phyloP scores from a whole-genome alignment of 2,329 filamentous ascomycete species.

The Botrytis tulipae region DNA sequence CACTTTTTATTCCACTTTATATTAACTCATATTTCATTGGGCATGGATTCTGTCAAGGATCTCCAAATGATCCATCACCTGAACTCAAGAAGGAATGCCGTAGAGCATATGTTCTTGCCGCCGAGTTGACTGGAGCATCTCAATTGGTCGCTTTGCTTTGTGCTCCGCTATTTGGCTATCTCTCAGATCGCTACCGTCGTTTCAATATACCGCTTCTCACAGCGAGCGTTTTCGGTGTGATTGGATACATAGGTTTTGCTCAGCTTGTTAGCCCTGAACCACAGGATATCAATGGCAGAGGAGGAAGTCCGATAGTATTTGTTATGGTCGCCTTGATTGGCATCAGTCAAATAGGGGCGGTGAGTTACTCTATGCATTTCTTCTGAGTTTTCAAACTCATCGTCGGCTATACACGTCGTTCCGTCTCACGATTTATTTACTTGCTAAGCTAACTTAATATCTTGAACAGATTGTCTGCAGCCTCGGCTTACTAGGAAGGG shows the following conservation, averaged over 20 bases:
- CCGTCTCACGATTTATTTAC: neutral
- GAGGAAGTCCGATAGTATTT: constrained; percentile 69
- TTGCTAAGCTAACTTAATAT: neutral
- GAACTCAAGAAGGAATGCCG: constrained; percentile 84
- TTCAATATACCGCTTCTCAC: constrained; percentile 73
- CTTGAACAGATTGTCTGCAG: constrained; percentile 74
- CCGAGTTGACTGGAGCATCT: constrained; percentile 82
- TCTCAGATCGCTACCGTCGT: constrained; percentile 65
- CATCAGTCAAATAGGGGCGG: constrained; percentile 86
- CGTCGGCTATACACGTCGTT: neutral
- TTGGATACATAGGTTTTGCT: constrained; percentile 76
- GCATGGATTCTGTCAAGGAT: constrained; percentile 73
- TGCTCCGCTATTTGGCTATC: constrained; percentile 83
- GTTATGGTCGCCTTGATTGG: constrained; percentile 77
- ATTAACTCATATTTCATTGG: constrained; percentile 87
- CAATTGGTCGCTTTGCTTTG: constrained; percentile 82
- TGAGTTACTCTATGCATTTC: constrained; percentile 1
- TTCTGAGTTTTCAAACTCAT: neutral
- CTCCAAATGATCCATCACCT: constrained; percentile 60
- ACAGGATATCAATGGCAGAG: constrained; percentile 59
- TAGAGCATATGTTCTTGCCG: constrained; percentile 82
- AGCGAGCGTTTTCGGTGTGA: constrained; percentile 69
- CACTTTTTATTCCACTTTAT: constrained; percentile 88
- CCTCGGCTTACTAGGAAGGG: constrained; percentile 80
- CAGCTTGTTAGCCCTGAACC: constrained; percentile 75